phyloP scores from a whole-genome alignment of 805 yeast species.

The Candida incommunis region DNA sequence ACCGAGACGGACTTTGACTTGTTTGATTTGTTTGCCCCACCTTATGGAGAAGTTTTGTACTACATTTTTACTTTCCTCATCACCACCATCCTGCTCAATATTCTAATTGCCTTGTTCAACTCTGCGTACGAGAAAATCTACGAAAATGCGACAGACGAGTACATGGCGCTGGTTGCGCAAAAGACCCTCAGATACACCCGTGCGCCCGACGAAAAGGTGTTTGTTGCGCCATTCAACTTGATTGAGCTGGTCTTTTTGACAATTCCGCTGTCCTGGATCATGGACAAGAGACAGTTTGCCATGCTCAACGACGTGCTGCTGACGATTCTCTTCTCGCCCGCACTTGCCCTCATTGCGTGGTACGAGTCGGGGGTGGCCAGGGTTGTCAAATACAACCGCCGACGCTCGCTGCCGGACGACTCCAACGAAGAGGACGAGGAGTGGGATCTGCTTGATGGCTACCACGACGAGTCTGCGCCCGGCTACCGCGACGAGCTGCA shows the following conservation, averaged over 20 bases:
- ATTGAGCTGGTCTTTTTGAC: constrained; percentile 45
- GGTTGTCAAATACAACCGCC: constrained; percentile 57
- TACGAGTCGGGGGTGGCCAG: constrained; percentile 56
- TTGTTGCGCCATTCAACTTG: constrained; percentile 73
- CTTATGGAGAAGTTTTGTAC: constrained; percentile 70
- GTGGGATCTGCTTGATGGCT: constrained; percentile 79
- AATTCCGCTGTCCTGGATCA: constrained; percentile 27
- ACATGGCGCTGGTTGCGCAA: constrained; percentile 69
- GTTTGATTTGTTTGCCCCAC: constrained; percentile 62
- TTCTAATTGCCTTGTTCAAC: constrained; percentile 72
- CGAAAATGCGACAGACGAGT: constrained; percentile 74
- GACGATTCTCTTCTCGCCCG: constrained; percentile 56
- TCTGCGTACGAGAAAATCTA: constrained; percentile 72
- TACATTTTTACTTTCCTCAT: constrained; percentile 67
- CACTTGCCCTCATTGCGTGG: constrained; percentile 42
- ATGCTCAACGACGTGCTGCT: constrained; percentile 40
- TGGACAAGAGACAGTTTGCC: constrained; percentile 22
- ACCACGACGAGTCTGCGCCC: constrained; percentile 25
- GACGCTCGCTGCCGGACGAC: constrained; percentile 53
- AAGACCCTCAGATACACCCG: constrained; percentile 73
- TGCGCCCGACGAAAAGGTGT: constrained; percentile 79
- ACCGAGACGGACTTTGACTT: constrained; percentile 63
- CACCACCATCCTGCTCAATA: constrained; percentile 62
- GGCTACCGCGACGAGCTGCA: constrained; percentile 20
- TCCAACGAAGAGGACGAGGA: constrained; percentile 65